Evolutionary conservation across 257 asterid genomes (phyloP), one percentile per base, ranked within the genome.

Genomic region (Primulina tabacum): DNA sequence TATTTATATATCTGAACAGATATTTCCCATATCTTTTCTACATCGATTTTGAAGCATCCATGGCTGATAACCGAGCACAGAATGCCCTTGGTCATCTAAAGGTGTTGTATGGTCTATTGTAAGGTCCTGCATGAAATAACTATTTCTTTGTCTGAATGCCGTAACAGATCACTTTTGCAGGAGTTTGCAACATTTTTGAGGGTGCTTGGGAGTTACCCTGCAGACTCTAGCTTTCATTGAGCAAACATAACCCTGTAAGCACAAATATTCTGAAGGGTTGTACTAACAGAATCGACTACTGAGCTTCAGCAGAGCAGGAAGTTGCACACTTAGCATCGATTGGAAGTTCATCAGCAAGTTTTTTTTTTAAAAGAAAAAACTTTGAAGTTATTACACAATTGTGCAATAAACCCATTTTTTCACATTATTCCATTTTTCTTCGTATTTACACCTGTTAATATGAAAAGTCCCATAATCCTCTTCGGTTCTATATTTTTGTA

Each of bases 21-120:
- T 81, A 85, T 75, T 94, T 94, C 74, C 98, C 98, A 18, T 94
- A 94, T 87, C 92, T 94, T 74, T 94, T 94, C 84, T 94, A 92
- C 72, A 93, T 94, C 62, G 99, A 94, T 84, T 94, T 94, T 73
- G 98, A 94, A 83, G 97, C 98, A 76, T 94, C 99, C 73, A 94
- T 92, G 97, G 99, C 99, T 33, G 99, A 94, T 66, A 90, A 88
- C 83, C 89, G 88, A 75, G 93, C 99, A 77, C 99, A 94, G 83
- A 89, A 94, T 85, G 99, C 99, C 76, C 93, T 94, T 69, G 84
- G 88, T 28, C 91, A 94, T 84, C 84, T 92, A 43, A 84, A 94
- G 95, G 98, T 92, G 65, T 47, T 34, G 67, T 69, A 62, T 74
- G 33, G 73, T 16, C 60, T 28, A 47, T 21, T 56, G 26, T 57